Conservation (phyloP, 2,329 filamentous ascomycete species). For the Colletotrichum sp. region DNA sequence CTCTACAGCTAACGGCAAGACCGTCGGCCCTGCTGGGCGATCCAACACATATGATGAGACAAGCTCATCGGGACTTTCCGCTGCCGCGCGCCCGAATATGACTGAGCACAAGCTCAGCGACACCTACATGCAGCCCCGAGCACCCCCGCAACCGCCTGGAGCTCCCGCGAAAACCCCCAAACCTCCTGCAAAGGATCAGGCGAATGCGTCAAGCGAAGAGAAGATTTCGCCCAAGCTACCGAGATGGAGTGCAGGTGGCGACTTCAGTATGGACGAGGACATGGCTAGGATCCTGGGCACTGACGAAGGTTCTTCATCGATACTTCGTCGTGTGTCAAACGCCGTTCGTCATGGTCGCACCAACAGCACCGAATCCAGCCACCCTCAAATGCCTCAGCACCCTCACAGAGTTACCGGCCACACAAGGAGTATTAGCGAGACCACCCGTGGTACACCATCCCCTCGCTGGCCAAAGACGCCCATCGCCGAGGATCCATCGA, state of each 20-base stretch:
- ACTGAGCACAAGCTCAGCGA: slow-evolving; percentile 51
- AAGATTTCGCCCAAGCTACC: slow-evolving; percentile 71
- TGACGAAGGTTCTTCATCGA: slow-evolving; percentile 78
- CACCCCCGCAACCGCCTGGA: slow-evolving; percentile 58
- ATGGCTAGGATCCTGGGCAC: slow-evolving; percentile 86
- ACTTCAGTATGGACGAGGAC: slow-evolving; percentile 95
- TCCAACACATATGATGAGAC: slow-evolving; percentile 28
- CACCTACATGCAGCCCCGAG: slow-evolving; percentile 63
- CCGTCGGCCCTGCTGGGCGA: slow-evolving; percentile 19
- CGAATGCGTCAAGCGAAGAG: slow-evolving; percentile 43
- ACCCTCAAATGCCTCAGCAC: slow-evolving; percentile 24
- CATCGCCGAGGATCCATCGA: slow-evolving; percentile 52
- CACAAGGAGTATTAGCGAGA: slow-evolving; percentile 69
- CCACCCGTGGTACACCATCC: slow-evolving; percentile 67
- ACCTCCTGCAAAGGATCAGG: slow-evolving; percentile 51
- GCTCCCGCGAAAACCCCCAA: slow-evolving; percentile 38
- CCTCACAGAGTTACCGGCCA: slow-evolving; percentile 44
- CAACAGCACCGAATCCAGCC: slow-evolving; percentile 72
- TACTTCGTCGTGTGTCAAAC: slow-evolving; percentile 89
- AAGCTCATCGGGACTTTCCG: slow-evolving; percentile 11
- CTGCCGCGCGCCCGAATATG: slow-evolving; percentile 30
- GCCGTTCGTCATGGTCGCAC: slow-evolving; percentile 92
- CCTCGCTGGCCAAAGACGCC: slow-evolving; percentile 75
- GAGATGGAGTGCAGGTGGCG: slow-evolving; percentile 79
- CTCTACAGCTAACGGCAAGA: slow-evolving; percentile 40